Conservation (phyloP, 1,284 basidiomycete genomes). For the Leccinum pachyderme region DNA sequence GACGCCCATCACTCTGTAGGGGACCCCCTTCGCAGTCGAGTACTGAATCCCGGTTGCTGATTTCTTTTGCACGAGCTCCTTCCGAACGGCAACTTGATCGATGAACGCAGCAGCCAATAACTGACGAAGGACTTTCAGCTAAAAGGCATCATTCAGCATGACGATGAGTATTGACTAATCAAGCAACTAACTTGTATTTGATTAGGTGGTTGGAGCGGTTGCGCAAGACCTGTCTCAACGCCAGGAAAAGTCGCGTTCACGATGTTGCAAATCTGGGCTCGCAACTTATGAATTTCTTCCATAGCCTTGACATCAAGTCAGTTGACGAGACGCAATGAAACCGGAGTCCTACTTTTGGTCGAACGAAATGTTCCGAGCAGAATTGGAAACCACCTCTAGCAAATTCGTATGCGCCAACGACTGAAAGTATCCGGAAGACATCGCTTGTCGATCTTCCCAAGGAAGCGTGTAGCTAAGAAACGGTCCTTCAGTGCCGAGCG, state of each 20-base stretch:
- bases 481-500: slow-evolving; percentile 4
- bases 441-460: slow-evolving; percentile 89
- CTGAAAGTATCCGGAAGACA: slow-evolving; percentile 84
- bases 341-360: slow-evolving; percentile 67
- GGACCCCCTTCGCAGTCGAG: slow-evolving; percentile 74
- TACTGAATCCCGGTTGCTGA: slow-evolving; percentile 64
- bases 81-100: slow-evolving; percentile 93
- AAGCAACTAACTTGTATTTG: slow-evolving; percentile 60
- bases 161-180: background rate
- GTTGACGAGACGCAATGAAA: background rate
- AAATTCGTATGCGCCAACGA: slow-evolving; percentile 95
- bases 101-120: slow-evolving; percentile 89
- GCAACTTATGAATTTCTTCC: slow-evolving; percentile 99
- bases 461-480: slow-evolving; percentile 65
- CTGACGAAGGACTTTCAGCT: slow-evolving; percentile 92
- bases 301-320: slow-evolving; percentile 67
- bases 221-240: slow-evolving; percentile 54
- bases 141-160: slow-evolving; percentile 11
- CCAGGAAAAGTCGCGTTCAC: slow-evolving; percentile 70
- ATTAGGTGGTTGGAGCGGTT: slow-evolving; percentile 68
- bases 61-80: slow-evolving; percentile 71
- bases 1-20: slow-evolving; percentile 85
- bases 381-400: slow-evolving; percentile 79
- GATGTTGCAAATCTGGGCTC: slow-evolving; percentile 85
- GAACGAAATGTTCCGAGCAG: slow-evolving; percentile 89